These are phyloP conservation scores for Pythium sukuiense DNA, from an alignment of 352 stramenopile species.

Conservation along the genomic window DNA sequence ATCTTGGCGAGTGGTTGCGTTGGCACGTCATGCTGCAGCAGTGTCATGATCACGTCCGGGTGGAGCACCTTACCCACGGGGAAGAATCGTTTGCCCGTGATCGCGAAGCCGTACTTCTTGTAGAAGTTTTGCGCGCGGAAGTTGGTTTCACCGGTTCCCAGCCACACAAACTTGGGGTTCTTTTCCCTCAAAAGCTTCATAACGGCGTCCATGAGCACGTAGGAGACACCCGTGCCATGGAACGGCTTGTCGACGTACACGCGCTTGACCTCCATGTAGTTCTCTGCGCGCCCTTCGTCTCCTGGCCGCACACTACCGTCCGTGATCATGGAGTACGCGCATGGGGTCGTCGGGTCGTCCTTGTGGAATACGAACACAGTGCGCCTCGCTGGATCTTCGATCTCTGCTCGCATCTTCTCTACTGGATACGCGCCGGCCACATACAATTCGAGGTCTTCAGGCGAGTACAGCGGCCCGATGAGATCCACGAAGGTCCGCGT, in stretches of 20 bases:
- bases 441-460: conserved; percentile 23
- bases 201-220: conserved; percentile 32
- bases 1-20: not conserved
- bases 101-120: conserved; percentile 33
- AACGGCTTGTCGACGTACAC: conserved; percentile 33
- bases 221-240: conserved; percentile 32
- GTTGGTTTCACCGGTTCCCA: conserved; percentile 34
- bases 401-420: conserved; percentile 26
- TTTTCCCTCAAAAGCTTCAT: conserved; percentile 25
- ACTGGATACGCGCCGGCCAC: conserved; percentile 22
- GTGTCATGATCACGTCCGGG: conserved; percentile 16
- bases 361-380: conserved; percentile 30
- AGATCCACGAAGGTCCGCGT: conserved; percentile 32
- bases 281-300: not conserved
- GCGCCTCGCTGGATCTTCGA: conserved; percentile 24
- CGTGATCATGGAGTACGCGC: conserved; percentile 33
- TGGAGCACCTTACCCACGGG: conserved; percentile 16
- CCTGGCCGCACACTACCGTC: conserved; percentile 28
- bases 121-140: conserved; percentile 38
- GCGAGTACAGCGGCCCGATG: conserved; percentile 9
- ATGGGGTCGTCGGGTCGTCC: conserved; percentile 5
- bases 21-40: not conserved
- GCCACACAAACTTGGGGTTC: conserved; percentile 30
- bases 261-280: conserved; percentile 37
- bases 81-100: conserved; percentile 33